A percentile compares a stretch with the other conserved stretches of the same genome.
Conservation (phyloP, 2,329 filamentous ascomycete genomes). For the Fusarium brachygibbosum region DNA sequence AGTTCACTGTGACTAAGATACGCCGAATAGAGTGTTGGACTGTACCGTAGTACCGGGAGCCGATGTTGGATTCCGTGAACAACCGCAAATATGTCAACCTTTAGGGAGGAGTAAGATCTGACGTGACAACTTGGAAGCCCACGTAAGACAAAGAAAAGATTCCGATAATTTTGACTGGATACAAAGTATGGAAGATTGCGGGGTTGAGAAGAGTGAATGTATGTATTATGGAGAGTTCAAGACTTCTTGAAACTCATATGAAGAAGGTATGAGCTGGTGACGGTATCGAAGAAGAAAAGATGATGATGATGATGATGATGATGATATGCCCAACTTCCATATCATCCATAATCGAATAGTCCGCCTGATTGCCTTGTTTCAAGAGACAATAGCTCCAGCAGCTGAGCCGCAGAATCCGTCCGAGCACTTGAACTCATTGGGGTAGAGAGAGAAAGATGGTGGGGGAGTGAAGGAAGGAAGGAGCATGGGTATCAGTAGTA, state of each 20-base stretch:
- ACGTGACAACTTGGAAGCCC: conserved; percentile 4
- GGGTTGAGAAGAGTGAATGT: background rate
- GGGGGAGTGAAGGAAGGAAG: conserved; percentile 12
- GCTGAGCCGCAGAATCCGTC: conserved; percentile 31
- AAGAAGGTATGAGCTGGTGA: conserved; percentile 13
- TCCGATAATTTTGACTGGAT: background rate
- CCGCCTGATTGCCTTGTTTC: conserved; percentile 25
- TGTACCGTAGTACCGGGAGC: conserved; percentile 30
- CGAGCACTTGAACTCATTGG: conserved; percentile 28
- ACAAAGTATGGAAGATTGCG: background rate
- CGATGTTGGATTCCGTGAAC: conserved; percentile 15
- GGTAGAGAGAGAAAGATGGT: conserved; percentile 18
- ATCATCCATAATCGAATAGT: conserved; percentile 4
- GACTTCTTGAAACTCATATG: conserved; percentile 27
- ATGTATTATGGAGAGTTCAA: conserved; percentile 8
- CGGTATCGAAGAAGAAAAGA: background rate
- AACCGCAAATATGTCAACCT: conserved; percentile 19
- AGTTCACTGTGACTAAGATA: background rate
- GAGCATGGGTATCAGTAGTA: conserved; percentile 11
- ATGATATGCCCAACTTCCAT: background rate
- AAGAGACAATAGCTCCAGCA: conserved; percentile 9
- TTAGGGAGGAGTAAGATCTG: conserved; percentile 11
- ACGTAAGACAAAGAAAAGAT: conserved; percentile 26
- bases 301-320: conserved; percentile 1
- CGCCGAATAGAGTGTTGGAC: conserved; percentile 19